Conservation (phyloP, 257 asterid species). For the Fraxinus cuspidata region DNA sequence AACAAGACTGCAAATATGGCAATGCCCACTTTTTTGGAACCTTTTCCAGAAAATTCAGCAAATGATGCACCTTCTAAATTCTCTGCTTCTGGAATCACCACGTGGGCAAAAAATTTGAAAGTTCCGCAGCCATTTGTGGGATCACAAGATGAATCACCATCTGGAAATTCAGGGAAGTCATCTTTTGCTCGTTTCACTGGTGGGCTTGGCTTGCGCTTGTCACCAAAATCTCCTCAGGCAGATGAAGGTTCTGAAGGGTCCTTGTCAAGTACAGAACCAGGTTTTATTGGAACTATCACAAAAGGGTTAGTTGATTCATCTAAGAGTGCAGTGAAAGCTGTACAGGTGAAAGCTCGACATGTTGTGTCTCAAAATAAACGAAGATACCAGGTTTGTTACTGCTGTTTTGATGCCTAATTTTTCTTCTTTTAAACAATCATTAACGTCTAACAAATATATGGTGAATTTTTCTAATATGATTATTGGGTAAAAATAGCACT, state of each 20-base stretch:
- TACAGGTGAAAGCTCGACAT: conserved; percentile 96
- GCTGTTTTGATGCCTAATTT: conserved; percentile 3
- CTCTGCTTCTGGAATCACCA: conserved; percentile 79
- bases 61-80: conserved; percentile 55
- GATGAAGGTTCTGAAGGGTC: conserved; percentile 61
- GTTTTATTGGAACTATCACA: conserved; percentile 79
- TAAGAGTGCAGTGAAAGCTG: conserved; percentile 93
- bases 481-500: neutral
- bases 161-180: conserved; percentile 66
- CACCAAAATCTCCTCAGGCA: conserved; percentile 77
- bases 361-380: conserved; percentile 97
- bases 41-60: conserved; percentile 47
- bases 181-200: conserved; percentile 71
- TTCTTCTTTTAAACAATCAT: conserved; percentile 5
- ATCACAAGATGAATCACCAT: conserved; percentile 67
- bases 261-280: conserved; percentile 64
- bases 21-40: conserved; percentile 40
- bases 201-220: conserved; percentile 73
- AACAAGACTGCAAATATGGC: conserved; percentile 35
- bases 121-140: conserved; percentile 78
- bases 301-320: conserved; percentile 95
- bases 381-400: conserved; percentile 83
- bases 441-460: neutral
- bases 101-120: conserved; percentile 90
- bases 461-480: neutral